Evolutionary conservation across 176 grass and related monocot species (phyloP), one percentile per base, ranked within the genome.

Genomic region (Oryza meridionalis): DNA sequence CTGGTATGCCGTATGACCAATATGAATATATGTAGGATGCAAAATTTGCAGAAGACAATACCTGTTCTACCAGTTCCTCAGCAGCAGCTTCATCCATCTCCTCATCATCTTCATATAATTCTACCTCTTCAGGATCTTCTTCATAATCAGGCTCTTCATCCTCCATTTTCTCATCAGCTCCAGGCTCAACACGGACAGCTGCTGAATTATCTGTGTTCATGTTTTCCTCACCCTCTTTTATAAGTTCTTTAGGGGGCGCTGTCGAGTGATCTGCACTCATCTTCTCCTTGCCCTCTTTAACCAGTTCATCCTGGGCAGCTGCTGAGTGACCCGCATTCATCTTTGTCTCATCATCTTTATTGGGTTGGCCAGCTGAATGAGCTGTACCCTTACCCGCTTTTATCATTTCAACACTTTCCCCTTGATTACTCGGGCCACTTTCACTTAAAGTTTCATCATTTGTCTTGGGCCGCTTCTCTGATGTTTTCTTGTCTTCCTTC

Each of bases 91-190:
- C 86, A 84, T 89, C 88, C 84, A 87, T 93, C 73, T 91, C 84
- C 73, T 91, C 84, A 47, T 94, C 92, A 19, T 94, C 96, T 77
- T 90, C 88, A 74, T 79, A 74, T 77, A 94, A 79, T 82, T 94
- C 85, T 70, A 98, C 84, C 86, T 99, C 93, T 82, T 97, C 94
- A 29, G 87, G 79, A 82, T 94, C 89, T 80, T 95, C 93, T 91
- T 96, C 94, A 3, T 91, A 83, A 33, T 92, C 88, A 82, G 80
- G 88, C 81, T 97, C 95, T 89, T 87, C 80, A 70, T 37, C 35
- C 35, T 81, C 87, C 84, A 86, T 90, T 61, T 78, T 67, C n/a
- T 76, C 51, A 69, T 81, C 80, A 85, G 65, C 87, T 85, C 84
- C 42, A 68, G 84, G 67, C 66, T 78, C 68, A 82, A 73, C 65